Conservation (phyloP, 2,329 filamentous ascomycete species). For the Teratosphaeria gauchensis region DNA sequence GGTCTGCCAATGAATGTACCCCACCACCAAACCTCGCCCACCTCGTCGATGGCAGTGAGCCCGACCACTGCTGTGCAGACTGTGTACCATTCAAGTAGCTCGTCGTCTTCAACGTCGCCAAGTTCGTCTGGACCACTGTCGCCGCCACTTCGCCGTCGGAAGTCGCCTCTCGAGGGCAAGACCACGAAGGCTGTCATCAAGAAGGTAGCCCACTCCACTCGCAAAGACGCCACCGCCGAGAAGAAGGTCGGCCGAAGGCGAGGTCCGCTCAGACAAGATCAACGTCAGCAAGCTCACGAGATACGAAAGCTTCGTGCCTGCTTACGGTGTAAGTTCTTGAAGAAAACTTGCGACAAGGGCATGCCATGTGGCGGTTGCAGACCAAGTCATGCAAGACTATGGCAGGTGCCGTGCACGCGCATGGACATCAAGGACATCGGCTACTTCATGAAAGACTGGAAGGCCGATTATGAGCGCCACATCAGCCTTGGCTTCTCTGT, state of each 20-base stretch:
- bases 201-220: constrained; percentile 62
- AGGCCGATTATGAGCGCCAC: constrained; percentile 89
- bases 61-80: constrained; percentile 12
- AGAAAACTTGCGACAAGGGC: constrained; percentile 98
- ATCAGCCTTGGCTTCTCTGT: constrained; percentile 79
- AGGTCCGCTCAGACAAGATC: constrained; percentile 82
- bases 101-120: constrained; percentile 24
- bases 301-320: constrained; percentile 92
- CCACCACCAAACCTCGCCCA: constrained; percentile 21
- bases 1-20: constrained; percentile 12
- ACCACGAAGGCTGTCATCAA: constrained; percentile 72
- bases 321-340: constrained; percentile 93
- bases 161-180: constrained; percentile 59
- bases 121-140: constrained; percentile 26
- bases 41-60: constrained; percentile 19
- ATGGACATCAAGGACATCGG: constrained; percentile 98
- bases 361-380: constrained; percentile 93
- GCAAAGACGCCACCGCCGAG: constrained; percentile 67
- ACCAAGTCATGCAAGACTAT: constrained; percentile 86
- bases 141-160: constrained; percentile 51
- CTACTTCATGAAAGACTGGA: constrained; percentile 99
- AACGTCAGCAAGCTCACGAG: constrained; percentile 91
- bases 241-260: constrained; percentile 89
- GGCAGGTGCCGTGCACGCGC: constrained; percentile 95
- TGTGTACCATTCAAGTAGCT: constrained; percentile 20